Percentiles rank a stretch among this genome's conserved stretches.
These are phyloP conservation scores for Tylopilus sp. DNA, from an alignment of 768 basidiomycete species.

Conservation along the genomic window DNA sequence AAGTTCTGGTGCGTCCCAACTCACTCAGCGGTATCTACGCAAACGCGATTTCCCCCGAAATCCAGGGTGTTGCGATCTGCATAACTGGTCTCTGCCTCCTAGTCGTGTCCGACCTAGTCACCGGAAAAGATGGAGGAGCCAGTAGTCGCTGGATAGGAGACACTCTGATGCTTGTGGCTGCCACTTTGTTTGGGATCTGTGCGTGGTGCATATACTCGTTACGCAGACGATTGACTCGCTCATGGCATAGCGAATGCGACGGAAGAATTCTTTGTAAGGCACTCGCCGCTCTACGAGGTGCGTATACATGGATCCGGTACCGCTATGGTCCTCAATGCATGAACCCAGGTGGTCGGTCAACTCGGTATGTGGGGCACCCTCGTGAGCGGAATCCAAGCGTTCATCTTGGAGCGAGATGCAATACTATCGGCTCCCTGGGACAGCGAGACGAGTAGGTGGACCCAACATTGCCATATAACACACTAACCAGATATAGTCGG, in stretches of 20 bases:
- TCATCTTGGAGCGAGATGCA: conserved; percentile 61
- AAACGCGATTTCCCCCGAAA: too few species aligned
- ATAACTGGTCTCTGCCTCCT: conserved; percentile 73
- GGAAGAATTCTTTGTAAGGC: conserved; percentile 83
- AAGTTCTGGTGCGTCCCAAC: conserved; percentile 76
- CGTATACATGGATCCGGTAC: not conserved
- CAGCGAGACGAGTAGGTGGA: conserved; percentile 55
- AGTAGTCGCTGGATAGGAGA: conserved; percentile 68
- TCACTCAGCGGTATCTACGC: too few species aligned
- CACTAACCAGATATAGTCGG: conserved; percentile 41
- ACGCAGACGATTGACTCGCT: not conserved
- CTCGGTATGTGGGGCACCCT: conserved; percentile 80
- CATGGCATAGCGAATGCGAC: conserved; percentile 70
- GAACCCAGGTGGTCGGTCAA: conserved; percentile 67
- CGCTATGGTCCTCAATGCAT: not conserved
- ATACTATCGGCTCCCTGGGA: conserved; percentile 69
- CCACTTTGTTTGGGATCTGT: conserved; percentile 85
- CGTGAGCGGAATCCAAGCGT: conserved; percentile 73
- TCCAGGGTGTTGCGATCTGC: conserved; percentile 72
- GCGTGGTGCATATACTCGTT: conserved; percentile 25
- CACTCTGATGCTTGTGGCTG: conserved; percentile 80
- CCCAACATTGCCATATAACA: conserved; percentile 27
- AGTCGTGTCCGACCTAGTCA: conserved; percentile 72
- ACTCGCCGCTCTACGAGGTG: conserved; percentile 75
- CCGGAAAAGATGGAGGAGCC: conserved; percentile 69